Percentiles rank a stretch among this genome's conserved stretches.
Evolutionary conservation across 2,329 filamentous ascomycete genomes (phyloP).

Genomic region (Alternaria tenuissima): DNA sequence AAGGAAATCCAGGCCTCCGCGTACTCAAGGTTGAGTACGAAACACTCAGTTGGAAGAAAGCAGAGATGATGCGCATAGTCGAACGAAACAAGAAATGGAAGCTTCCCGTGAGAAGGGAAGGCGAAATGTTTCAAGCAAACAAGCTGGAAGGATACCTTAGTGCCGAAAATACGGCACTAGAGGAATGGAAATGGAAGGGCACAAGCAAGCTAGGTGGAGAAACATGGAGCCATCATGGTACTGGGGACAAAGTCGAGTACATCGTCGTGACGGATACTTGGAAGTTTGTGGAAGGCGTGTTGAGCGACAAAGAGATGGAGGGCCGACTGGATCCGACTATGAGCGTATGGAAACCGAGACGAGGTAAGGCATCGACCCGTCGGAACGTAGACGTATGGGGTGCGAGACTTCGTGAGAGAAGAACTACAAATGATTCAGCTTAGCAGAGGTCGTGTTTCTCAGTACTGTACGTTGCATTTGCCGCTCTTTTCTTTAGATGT

Average conservation of each 20-base stretch:
- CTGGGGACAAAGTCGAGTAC: constrained; percentile 14
- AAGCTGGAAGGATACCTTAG: constrained; percentile 18
- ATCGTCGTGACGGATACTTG: constrained; percentile 18
- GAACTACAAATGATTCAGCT: not conserved
- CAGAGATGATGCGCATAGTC: constrained; percentile 23
- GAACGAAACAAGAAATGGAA: constrained; percentile 20
- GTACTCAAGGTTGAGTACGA: constrained; percentile 23
- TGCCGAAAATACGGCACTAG: constrained; percentile 12
- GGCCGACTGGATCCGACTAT: not conserved
- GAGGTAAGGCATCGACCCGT: not conserved
- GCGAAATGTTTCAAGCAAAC: not conserved
- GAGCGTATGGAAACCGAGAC: not conserved
- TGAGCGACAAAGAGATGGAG: constrained; percentile 3
- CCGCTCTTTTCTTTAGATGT: not conserved
- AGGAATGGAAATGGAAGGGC: constrained; percentile 23
- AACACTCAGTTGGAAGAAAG: constrained; percentile 18
- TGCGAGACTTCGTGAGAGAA: not conserved
- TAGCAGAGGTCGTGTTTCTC: not conserved
- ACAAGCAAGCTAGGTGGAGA: constrained; percentile 17
- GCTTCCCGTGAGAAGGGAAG: constrained; percentile 8
- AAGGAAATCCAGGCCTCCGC: constrained; percentile 7
- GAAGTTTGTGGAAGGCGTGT: constrained; percentile 11
- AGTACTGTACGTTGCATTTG: not conserved
- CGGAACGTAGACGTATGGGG: not conserved
- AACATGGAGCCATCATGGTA: constrained; percentile 14